These are phyloP conservation scores for Nakazawaea wickerhamii DNA, from an alignment of 805 yeast genomes.

Conservation along the genomic window DNA sequence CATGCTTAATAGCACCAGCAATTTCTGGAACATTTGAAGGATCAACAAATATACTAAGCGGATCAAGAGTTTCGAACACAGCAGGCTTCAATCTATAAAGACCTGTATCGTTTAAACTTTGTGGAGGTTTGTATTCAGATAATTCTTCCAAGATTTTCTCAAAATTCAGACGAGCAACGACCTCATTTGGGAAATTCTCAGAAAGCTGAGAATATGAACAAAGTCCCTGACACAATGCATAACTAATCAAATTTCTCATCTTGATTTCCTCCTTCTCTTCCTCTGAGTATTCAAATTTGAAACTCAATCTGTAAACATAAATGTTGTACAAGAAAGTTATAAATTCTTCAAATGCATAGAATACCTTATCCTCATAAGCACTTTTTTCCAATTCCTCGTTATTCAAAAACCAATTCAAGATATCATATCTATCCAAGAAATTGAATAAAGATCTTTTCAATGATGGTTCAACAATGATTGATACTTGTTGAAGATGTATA, in stretches of 20 bases:
- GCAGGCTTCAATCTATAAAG: slow-evolving; percentile 52
- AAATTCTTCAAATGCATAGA: slow-evolving; percentile 37
- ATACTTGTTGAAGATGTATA: slow-evolving; percentile 40
- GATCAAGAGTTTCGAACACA: slow-evolving; percentile 47
- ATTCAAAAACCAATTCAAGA: slow-evolving; percentile 43
- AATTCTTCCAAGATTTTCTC: slow-evolving; percentile 52
- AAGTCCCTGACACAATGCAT: slow-evolving; percentile 47
- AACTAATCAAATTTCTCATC: slow-evolving; percentile 40
- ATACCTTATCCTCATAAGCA: slow-evolving; percentile 42
- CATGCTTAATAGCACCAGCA: slow-evolving; percentile 39
- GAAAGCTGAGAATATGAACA: slow-evolving; percentile 47
- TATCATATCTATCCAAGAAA: slow-evolving; percentile 52
- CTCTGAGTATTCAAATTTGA: slow-evolving; percentile 19
- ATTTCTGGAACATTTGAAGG: slow-evolving; percentile 47
- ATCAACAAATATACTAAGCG: slow-evolving; percentile 44
- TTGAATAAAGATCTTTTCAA: slow-evolving; percentile 27
- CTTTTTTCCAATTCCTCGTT: slow-evolving; percentile 29
- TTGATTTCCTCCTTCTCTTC: slow-evolving; percentile 24
- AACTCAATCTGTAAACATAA: slow-evolving; percentile 32
- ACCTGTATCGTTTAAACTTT: slow-evolving; percentile 63
- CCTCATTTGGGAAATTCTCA: slow-evolving; percentile 27
- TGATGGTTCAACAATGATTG: slow-evolving; percentile 34
- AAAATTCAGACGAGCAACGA: slow-evolving; percentile 33
- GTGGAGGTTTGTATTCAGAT: slow-evolving; percentile 58
- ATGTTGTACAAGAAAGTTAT: slow-evolving; percentile 39